Evolutionary conservation across 805 yeast genomes (phyloP).

Genomic region (Pichia ethanolica): DNA sequence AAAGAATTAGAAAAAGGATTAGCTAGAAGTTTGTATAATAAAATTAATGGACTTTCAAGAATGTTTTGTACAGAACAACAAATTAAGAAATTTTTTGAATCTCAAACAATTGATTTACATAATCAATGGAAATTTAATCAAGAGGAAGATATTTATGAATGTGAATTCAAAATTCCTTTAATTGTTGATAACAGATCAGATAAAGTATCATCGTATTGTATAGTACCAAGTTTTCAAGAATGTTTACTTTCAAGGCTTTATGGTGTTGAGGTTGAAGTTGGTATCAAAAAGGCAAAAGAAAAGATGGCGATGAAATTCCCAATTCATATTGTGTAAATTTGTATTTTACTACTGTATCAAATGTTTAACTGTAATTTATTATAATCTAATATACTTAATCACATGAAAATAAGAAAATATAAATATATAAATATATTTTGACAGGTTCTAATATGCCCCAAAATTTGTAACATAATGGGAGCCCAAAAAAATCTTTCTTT

Average conservation of each 20-base stretch:
- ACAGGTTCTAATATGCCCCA: too few species aligned
- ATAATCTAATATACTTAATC: too few species aligned
- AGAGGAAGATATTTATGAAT: background rate
- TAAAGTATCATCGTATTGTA: conserved; percentile 5
- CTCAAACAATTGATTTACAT: conserved; percentile 3
- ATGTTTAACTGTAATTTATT: too few species aligned
- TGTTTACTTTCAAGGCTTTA: conserved; percentile 14
- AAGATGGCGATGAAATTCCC: conserved; percentile 8
- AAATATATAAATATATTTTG: too few species aligned
- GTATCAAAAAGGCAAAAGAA: conserved; percentile 7
- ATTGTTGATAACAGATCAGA: conserved; percentile 1
- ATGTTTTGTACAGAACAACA: background rate
- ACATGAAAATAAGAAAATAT: too few species aligned
- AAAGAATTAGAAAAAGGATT: conserved; percentile 11
- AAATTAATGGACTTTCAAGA: conserved; percentile 6
- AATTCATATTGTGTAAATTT: conserved; percentile 5
- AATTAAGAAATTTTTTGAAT: conserved; percentile 10
- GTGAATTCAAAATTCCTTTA: conserved; percentile 8
- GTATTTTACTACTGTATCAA: too few species aligned
- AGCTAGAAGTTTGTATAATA: conserved; percentile 8
- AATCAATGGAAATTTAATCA: conserved; percentile 10
- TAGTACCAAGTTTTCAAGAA: conserved; percentile 13
- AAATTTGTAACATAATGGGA: too few species aligned
- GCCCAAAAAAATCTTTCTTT: too few species aligned
- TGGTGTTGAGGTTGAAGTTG: conserved; percentile 10